Percentiles rank a stretch among this genome's conserved stretches.
phyloP scores from a whole-genome alignment of 257 asterid species.

The Leptodermis oblonga region DNA sequence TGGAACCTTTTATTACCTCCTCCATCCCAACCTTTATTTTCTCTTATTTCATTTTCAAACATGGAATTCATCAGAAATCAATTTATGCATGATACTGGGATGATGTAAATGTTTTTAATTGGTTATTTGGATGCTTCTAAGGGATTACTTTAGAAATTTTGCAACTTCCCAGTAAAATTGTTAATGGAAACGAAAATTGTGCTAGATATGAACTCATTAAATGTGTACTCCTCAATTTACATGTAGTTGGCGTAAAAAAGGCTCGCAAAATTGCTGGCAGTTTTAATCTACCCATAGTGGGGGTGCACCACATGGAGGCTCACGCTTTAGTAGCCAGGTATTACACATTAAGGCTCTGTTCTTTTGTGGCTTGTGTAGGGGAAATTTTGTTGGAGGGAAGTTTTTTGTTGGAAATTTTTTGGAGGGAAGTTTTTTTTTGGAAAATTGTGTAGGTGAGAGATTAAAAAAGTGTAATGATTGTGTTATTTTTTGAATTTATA shows the following conservation, averaged over 20 bases:
- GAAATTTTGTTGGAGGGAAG: no score
- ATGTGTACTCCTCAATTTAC: slow-evolving; percentile 19
- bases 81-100: neutral
- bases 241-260: slow-evolving; percentile 87
- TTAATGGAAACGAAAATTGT: neutral
- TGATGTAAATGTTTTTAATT: neutral
- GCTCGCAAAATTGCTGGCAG: slow-evolving; percentile 89
- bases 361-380: no score
- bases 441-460: no score
- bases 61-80: neutral
- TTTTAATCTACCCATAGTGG: slow-evolving; percentile 67
- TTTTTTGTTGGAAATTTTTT: no score
- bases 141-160: neutral
- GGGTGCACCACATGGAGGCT: slow-evolving; percentile 99
- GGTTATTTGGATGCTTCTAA: neutral
- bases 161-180: neutral
- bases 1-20: slow-evolving; percentile 5
- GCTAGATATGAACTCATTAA: slow-evolving; percentile 8
- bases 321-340: slow-evolving; percentile 97
- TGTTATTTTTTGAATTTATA: no score
- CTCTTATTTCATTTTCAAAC: neutral
- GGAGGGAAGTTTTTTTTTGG: no score
- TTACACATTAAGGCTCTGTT: neutral
- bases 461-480: no score
- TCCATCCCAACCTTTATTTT: neutral